Conservation (phyloP, 208 protist genomes). For the Porcisia deanei region DNA sequence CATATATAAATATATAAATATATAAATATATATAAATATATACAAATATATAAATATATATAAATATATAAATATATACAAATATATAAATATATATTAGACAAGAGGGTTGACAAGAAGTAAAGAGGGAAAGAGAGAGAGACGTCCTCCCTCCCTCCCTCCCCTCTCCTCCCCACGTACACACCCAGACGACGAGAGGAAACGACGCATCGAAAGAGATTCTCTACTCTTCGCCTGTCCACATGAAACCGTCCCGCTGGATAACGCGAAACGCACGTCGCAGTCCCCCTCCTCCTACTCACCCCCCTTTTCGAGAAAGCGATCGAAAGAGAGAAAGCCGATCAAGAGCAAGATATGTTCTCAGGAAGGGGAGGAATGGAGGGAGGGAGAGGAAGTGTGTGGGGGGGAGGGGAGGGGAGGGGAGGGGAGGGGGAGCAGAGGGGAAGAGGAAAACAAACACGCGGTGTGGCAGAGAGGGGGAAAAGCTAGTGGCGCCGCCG, state of each 20-base stretch:
- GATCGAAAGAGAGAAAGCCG: too few species aligned
- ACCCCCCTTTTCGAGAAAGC: too few species aligned
- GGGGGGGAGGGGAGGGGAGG: not conserved
- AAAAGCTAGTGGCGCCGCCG: not conserved
- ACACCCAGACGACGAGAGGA: not conserved
- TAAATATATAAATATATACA: too few species aligned
- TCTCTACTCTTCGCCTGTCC: too few species aligned
- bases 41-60: too few species aligned
- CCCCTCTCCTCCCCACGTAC: not conserved
- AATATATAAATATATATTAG: too few species aligned
- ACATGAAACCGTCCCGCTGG: not conserved
- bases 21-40: too few species aligned
- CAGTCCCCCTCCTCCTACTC: not conserved
- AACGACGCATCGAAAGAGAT: slow-evolving; percentile 2
- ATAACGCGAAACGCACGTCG: not conserved
- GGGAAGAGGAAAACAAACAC: not conserved
- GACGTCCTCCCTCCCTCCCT: too few species aligned
- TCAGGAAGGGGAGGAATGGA: not conserved
- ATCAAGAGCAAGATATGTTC: not conserved
- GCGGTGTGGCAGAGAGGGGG: not conserved
- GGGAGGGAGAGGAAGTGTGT: not conserved
- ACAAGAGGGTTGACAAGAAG: too few species aligned
- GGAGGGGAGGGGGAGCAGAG: not conserved
- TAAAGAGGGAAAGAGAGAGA: too few species aligned
- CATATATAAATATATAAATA: too few species aligned